A percentile compares a stretch with the other conserved stretches of the same genome.
These are phyloP conservation scores for Pythium aquatile DNA, from an alignment of 352 stramenopile genomes.

Conservation along the genomic window DNA sequence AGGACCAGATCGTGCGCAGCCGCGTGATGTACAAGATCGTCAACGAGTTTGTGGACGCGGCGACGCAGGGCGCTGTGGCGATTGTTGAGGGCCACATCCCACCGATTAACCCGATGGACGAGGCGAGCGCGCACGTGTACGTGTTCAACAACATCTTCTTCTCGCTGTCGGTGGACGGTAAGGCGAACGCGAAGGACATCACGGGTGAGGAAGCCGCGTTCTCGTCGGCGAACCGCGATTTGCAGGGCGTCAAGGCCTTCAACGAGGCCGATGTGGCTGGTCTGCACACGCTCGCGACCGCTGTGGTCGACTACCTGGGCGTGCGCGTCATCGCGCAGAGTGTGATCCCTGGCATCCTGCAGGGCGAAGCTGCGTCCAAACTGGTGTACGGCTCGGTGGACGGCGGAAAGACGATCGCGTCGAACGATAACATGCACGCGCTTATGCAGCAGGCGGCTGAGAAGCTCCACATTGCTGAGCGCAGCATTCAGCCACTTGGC, in stretches of 20 bases:
- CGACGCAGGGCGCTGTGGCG: conserved; percentile 84
- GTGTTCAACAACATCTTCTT: conserved; percentile 99
- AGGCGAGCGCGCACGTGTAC: conserved; percentile 91
- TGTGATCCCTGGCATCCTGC: conserved; percentile 94
- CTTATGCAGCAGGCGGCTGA: conserved; percentile 82
- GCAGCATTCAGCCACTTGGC: conserved; percentile 75
- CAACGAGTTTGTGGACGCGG: conserved; percentile 94
- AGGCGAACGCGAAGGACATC: conserved; percentile 59
- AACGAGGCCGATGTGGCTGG: conserved; percentile 90
- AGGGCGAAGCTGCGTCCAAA: conserved; percentile 93
- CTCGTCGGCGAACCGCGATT: conserved; percentile 85
- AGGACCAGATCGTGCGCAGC: conserved; percentile 91
- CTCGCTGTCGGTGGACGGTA: conserved; percentile 88
- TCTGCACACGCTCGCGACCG: conserved; percentile 93
- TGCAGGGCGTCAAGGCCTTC: conserved; percentile 89
- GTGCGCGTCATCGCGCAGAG: conserved; percentile 94
- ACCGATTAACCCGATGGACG: conserved; percentile 96
- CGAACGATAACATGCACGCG: conserved; percentile 92
- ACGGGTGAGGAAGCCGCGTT: conserved; percentile 78
- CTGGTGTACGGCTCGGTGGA: conserved; percentile 95
- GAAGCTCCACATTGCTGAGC: conserved; percentile 89
- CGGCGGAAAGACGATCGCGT: conserved; percentile 83
- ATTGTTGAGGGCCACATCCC: conserved; percentile 94
- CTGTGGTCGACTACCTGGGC: conserved; percentile 94
- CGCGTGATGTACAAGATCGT: conserved; percentile 95